Evolutionary conservation across 2,329 filamentous ascomycete genomes (phyloP), one percentile per base, ranked within the genome.

Genomic region (Pseudogymnoascus sp.): DNA sequence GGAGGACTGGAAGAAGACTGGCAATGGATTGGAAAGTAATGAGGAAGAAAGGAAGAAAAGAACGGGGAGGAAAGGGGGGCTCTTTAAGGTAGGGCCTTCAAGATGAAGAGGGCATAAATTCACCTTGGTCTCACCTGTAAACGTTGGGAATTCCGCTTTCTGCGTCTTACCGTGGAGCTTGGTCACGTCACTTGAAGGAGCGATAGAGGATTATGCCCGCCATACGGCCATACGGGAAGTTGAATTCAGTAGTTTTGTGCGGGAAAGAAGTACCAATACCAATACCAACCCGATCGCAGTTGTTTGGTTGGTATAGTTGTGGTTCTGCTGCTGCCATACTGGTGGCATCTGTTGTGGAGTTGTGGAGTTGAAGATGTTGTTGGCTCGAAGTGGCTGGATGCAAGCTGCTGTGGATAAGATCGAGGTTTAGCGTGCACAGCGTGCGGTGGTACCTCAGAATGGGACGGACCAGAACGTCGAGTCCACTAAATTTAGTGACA

Each of bases 111-210:
- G 17, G 23, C 46, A 53, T 53, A 53, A 53, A 31, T 31, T 29
- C 46, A 53, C 26, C 46, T 53, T 53, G 5, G 46, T 53, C 46
- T 53, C 26, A 53, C 46, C 46, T 53, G 46, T 53, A 31, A 53
- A 53, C 46, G 26, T 53, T 3, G n/a, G 26, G 29, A 23, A 7
- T 9, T 53, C 46, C 46, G 46, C 9, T 53, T 53, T 53, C 46
- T 53, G 46, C 46, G 9, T 31, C 26, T 53, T 53, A 53, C 46
- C 46, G 46, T 53, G 46, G 46, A 53, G 46, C 46, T 53, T 31
- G 26, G 46, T 53, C 46, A 53, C 46, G 46, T 53, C 46, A 53
- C 23, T 26, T 26, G 15, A 11, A 53, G 26, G 23, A 29, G 23
- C 10, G 26, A 53, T 17, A 3, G 42, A 46, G 21, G 13, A 26